A percentile compares a stretch with the other conserved stretches of the same genome.
Evolutionary conservation across 345 rosid genomes (phyloP).

Genomic region (Hypericum perforatum): DNA sequence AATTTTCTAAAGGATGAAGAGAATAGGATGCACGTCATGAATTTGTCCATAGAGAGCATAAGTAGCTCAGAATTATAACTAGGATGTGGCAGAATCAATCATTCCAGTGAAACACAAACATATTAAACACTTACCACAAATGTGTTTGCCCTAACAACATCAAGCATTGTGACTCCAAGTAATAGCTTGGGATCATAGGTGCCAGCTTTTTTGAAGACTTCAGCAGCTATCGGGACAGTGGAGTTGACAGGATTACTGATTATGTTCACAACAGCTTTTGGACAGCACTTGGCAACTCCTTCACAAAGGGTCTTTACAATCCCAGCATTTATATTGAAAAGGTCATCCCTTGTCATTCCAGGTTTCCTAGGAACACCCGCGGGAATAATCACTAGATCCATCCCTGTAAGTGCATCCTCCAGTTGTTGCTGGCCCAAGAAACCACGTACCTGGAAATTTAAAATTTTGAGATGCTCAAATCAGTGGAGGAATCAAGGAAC

Average conservation of each 20-base stretch:
- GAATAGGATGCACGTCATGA: too few relatives aligned
- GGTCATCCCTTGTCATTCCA: constrained; percentile 98
- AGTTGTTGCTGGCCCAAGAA: constrained; percentile 79
- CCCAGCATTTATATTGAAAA: constrained; percentile 94
- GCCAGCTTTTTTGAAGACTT: constrained; percentile 88
- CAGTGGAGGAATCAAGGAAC: too few relatives aligned
- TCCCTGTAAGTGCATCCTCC: constrained; percentile 84
- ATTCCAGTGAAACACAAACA: too few relatives aligned
- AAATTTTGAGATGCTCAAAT: background rate
- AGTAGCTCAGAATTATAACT: too few relatives aligned
- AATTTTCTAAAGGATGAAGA: too few relatives aligned
- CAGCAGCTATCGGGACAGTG: constrained; percentile 89
- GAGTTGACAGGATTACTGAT: constrained; percentile 97
- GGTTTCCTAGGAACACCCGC: constrained; percentile 98
- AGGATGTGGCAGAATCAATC: too few relatives aligned
- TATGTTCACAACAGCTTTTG: constrained; percentile 69
- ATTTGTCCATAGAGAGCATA: too few relatives aligned
- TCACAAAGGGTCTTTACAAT: constrained; percentile 81
- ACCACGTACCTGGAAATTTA: constrained; percentile 56
- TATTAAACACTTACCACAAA: constrained; percentile 60
- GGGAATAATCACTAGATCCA: constrained; percentile 86
- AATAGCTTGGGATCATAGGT: constrained; percentile 73
- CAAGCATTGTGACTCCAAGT: constrained; percentile 97
- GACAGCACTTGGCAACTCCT: constrained; percentile 79
- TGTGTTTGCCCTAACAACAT: constrained; percentile 94